A percentile compares a stretch with the other conserved stretches of the same genome.
Conservation (phyloP, 257 asterid genomes). For the Capsicum rhomboideum region DNA sequence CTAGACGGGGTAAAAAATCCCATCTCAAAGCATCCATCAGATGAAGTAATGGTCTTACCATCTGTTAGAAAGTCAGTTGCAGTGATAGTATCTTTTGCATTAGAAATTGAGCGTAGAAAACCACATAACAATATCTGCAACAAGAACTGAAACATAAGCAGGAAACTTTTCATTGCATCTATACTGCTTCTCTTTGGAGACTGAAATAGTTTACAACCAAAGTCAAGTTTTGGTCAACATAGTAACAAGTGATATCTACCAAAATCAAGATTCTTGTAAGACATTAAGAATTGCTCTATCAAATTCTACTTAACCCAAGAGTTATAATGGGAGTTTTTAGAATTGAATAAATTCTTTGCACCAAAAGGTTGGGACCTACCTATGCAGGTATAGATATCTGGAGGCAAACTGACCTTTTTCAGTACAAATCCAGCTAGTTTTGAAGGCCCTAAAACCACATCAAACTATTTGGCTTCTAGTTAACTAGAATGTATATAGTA, state of each 20-base stretch:
- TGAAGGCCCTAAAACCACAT: not conserved
- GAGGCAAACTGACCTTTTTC: not conserved
- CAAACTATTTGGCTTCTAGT: not conserved
- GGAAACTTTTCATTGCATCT: not conserved
- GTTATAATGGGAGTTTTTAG: not conserved
- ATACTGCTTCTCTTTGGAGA: not conserved
- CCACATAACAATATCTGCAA: not conserved
- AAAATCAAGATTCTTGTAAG: not conserved
- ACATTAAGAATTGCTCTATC: not conserved
- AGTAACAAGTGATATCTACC: not conserved
- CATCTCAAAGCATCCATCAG: not conserved
- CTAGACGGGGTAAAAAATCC: not conserved
- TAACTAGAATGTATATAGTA: not conserved
- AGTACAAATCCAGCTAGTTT: not conserved
- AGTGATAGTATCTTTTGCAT: not conserved
- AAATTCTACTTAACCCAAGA: not conserved
- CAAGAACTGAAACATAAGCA: not conserved
- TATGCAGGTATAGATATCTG: not conserved
- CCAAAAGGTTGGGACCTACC: not conserved
- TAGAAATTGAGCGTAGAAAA: not conserved
- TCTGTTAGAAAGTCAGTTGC: constrained; percentile 1
- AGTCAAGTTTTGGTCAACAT: not conserved
- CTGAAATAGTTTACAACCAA: not conserved
- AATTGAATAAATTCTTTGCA: not conserved
- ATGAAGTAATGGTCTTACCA: constrained; percentile 23